Evolutionary conservation across 78 protist species (phyloP).

Genomic region (Creolimax fragrantissima): DNA sequence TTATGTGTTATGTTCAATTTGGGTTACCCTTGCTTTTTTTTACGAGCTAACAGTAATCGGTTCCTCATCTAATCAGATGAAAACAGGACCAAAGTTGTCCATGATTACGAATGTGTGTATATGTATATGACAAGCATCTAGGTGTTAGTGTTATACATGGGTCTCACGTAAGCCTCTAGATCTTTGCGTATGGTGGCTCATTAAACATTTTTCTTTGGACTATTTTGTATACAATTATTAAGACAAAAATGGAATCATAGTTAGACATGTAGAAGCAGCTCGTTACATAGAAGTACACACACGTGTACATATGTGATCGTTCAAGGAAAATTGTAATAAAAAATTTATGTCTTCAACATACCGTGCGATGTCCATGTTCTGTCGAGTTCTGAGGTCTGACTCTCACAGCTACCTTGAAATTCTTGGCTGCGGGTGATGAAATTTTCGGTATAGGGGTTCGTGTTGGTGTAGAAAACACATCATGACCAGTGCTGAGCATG

Average conservation of each 20-base stretch:
- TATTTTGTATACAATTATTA: background rate
- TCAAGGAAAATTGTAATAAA: background rate
- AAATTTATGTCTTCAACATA: background rate
- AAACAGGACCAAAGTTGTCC: no score
- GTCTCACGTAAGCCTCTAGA: no score
- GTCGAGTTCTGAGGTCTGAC: background rate
- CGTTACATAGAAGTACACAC: background rate
- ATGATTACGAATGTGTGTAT: no score
- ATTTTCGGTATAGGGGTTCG: background rate
- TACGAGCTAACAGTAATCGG: no score
- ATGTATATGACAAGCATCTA: no score
- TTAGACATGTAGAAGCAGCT: background rate
- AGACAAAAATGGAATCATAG: background rate
- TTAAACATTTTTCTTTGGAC: no score
- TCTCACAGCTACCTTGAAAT: constrained; percentile 14
- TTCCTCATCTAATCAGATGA: no score
- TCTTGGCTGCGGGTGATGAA: background rate
- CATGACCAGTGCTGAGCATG: background rate
- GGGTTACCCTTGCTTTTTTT: no score
- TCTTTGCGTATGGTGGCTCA: no score
- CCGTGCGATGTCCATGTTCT: background rate
- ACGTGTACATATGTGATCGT: background rate
- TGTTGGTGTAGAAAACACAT: background rate
- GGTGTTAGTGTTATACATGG: no score
- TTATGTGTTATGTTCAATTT: no score